phyloP scores from a whole-genome alignment of 148 eudicot genomes.

The Linanthus parryae region DNA sequence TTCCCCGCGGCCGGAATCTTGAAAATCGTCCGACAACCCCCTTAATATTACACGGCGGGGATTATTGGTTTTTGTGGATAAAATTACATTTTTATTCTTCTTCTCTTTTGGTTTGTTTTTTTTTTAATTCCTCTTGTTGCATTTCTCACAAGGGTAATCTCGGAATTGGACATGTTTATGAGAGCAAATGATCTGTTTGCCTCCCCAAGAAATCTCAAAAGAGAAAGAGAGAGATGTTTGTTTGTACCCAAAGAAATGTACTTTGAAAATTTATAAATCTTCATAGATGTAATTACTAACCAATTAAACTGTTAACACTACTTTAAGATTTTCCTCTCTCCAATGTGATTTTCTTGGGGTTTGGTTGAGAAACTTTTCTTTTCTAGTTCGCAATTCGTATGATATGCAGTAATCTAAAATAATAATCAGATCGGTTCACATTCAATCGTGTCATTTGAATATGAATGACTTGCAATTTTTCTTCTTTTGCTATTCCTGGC shows the following conservation, averaged over 20 bases:
- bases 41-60: not conserved
- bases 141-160: not conserved
- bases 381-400: no score
- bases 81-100: constrained; percentile 4
- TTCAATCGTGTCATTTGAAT: no score
- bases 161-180: not conserved
- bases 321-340: no score
- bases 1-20: not conserved
- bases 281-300: no score
- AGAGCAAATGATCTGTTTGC: constrained; percentile 1
- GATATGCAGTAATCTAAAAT: no score
- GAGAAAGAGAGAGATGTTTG: not conserved
- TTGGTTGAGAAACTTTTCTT: no score
- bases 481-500: no score
- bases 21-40: no score
- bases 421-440: no score
- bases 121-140: constrained; percentile 1
- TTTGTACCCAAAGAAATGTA: not conserved
- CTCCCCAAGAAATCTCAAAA: not conserved
- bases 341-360: no score
- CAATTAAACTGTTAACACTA: no score
- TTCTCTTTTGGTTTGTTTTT: constrained; percentile 6
- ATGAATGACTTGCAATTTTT: no score
- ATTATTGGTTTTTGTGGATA: not conserved
- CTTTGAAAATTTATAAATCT: not conserved